Evolutionary conservation across 1,139 yeast species (phyloP).

Genomic region (Suhomyces atakaporum): DNA sequence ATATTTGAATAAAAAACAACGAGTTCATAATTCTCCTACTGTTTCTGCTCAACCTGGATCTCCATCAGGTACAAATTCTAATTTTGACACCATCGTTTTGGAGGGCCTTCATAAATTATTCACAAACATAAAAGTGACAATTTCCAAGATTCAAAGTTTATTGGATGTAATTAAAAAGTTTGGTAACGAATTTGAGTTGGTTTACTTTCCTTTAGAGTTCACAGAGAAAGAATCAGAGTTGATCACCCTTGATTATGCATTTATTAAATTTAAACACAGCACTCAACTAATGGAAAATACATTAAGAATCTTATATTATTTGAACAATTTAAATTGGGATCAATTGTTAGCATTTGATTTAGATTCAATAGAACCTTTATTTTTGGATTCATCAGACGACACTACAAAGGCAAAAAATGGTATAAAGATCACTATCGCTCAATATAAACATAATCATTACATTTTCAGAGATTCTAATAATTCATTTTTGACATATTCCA

Average conservation of each 20-base stretch:
- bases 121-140: constrained; percentile 16
- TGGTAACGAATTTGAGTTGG: constrained; percentile 40
- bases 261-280: constrained; percentile 27
- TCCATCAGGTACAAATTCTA: constrained; percentile 2
- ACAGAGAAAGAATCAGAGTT: constrained; percentile 3
- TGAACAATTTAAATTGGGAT: constrained; percentile 29
- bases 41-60: background rate
- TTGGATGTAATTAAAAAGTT: constrained; percentile 36
- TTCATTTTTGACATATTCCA: constrained; percentile 10
- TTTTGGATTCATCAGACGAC: constrained; percentile 7
- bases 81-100: constrained; percentile 41
- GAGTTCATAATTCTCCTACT: constrained; percentile 11
- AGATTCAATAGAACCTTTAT: constrained; percentile 13
- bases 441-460: constrained; percentile 42
- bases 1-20: constrained; percentile 22
- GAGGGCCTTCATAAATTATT: constrained; percentile 45
- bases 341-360: constrained; percentile 26
- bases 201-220: constrained; percentile 42
- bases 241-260: constrained; percentile 32
- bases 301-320: constrained; percentile 33
- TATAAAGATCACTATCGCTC: constrained; percentile 39
- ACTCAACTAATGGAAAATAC: constrained; percentile 23
- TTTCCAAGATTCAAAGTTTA: constrained; percentile 7
- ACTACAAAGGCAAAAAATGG: constrained; percentile 29
- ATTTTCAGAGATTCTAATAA: constrained; percentile 20